Evolutionary conservation across 768 basidiomycete species (phyloP).

Genomic region (Suillus fuscotomentosus): DNA sequence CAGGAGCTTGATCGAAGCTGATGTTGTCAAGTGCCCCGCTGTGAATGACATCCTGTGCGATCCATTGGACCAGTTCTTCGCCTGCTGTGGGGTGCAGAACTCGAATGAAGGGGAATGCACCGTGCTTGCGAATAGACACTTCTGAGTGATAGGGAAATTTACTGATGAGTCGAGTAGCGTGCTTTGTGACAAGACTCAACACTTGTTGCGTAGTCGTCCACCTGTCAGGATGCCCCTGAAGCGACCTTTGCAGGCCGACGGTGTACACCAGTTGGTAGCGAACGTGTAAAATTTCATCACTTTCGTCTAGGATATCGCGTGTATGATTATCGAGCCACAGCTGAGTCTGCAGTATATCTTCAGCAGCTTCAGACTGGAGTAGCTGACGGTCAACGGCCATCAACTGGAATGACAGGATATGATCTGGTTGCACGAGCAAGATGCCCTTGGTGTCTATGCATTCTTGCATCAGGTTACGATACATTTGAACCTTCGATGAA

Average conservation of each 20-base stretch:
- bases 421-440: conserved; percentile 29
- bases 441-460: conserved; percentile 22
- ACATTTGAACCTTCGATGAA: conserved; percentile 13
- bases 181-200: conserved; percentile 21
- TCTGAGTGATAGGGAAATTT: conserved; percentile 16
- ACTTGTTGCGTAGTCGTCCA: conserved; percentile 30
- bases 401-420: conserved; percentile 30
- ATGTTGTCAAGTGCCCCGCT: conserved; percentile 1
- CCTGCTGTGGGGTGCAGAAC: conserved; percentile 14
- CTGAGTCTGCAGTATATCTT: conserved; percentile 26
- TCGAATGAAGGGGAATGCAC: conserved; percentile 11
- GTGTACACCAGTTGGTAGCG: neutral
- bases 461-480: conserved; percentile 19
- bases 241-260: neutral
- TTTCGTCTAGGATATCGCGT: neutral
- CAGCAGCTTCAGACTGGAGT: conserved; percentile 3
- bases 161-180: conserved; percentile 12
- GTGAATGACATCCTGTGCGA: conserved; percentile 13
- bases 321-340: neutral
- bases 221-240: neutral
- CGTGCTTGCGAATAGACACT: conserved; percentile 8
- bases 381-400: conserved; percentile 24
- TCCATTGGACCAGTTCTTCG: conserved; percentile 6
- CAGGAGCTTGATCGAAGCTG: neutral
- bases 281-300: neutral